Evolutionary conservation across 768 basidiomycete genomes (phyloP), one percentile per base, ranked within the genome.

Genomic region (Hygrophorus pudorinus): DNA sequence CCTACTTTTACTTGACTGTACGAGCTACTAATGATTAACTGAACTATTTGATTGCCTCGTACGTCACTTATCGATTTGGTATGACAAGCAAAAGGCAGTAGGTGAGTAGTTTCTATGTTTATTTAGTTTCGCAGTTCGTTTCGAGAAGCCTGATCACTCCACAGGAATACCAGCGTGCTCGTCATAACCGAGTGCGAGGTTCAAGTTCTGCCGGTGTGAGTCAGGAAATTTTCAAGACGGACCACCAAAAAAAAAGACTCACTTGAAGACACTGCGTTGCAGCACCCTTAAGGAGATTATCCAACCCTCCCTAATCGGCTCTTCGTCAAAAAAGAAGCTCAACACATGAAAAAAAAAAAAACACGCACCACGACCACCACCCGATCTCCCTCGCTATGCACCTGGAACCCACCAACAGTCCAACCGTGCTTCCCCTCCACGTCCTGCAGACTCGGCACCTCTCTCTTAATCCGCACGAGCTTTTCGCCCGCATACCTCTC

Each of bases 231-330:
- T 42, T 29, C 32, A 20, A 34, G 34, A 33, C 7, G 41, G 17
- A 39, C 24, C 20, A 43, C 31, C 34, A 36, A 27, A 32, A 28
- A 21, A 5, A 44, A 24, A 10, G 31, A 64, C 80, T 14, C 41
- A 90, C 88, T 74, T 94, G 92, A 49, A 99, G 59, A 61, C 94
- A 97, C 62, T 99, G 96, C n/a, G 94, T 98, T 13, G 96, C 96
- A 40, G 96, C 96, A 5, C 96, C 96, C 63, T 99, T 99, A 49
- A 99, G 70, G 45, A 99, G 66, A 66, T 99, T 99, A 59, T 99
- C 96, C 55, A 99, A 65, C 0, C 92, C 92, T 39, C 90, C 94
- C 88, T 90, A 49, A 27, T 44, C 27, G 27, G n/a, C n/a, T n/a
- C n/a, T n/a, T 45, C 31, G 41, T 29, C 11, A 30, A 45, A 9